A percentile compares a stretch with the other conserved stretches of the same genome.
Conservation (phyloP, 2,329 filamentous ascomycete genomes). For the Whalleya microplaca region DNA sequence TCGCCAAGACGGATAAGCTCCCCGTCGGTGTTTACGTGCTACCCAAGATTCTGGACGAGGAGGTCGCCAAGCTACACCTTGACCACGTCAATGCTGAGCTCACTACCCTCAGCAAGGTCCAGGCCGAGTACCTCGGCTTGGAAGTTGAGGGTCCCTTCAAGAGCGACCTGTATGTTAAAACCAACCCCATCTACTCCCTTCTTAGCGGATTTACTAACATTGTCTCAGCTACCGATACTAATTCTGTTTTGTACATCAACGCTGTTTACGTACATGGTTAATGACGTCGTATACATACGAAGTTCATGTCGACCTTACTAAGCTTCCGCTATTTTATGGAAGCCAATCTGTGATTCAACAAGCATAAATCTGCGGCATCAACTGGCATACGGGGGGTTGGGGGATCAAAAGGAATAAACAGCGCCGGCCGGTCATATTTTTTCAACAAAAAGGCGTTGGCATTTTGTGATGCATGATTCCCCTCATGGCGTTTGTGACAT, state of each 20-base stretch:
- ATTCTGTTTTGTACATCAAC: conserved; percentile 40
- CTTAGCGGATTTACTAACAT: conserved; percentile 33
- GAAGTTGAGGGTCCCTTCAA: conserved; percentile 91
- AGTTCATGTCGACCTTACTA: conserved; percentile 8
- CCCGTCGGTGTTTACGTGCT: conserved; percentile 92
- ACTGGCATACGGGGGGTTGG: conserved; percentile 33
- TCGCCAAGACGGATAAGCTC: conserved; percentile 89
- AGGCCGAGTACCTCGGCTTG: conserved; percentile 94
- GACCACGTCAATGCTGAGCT: conserved; percentile 94
- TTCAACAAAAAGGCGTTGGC: conserved; percentile 45
- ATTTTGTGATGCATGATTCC: conserved; percentile 42
- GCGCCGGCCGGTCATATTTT: conserved; percentile 40
- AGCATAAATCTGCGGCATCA: conserved; percentile 40
- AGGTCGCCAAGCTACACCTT: conserved; percentile 93
- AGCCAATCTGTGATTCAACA: conserved; percentile 35
- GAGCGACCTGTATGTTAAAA: conserved; percentile 75
- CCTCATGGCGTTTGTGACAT: conserved; percentile 42
- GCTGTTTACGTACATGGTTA: conserved; percentile 17
- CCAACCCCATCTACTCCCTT: not conserved
- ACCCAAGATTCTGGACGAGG: conserved; percentile 98
- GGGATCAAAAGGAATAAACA: conserved; percentile 35
- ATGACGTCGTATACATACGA: conserved; percentile 12
- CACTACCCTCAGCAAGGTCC: conserved; percentile 78
- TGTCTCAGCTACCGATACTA: conserved; percentile 67
- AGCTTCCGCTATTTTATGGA: conserved; percentile 11